Evolutionary conservation across 768 basidiomycete species (phyloP).

Genomic region (Dictyophora rubrovolvata): DNA sequence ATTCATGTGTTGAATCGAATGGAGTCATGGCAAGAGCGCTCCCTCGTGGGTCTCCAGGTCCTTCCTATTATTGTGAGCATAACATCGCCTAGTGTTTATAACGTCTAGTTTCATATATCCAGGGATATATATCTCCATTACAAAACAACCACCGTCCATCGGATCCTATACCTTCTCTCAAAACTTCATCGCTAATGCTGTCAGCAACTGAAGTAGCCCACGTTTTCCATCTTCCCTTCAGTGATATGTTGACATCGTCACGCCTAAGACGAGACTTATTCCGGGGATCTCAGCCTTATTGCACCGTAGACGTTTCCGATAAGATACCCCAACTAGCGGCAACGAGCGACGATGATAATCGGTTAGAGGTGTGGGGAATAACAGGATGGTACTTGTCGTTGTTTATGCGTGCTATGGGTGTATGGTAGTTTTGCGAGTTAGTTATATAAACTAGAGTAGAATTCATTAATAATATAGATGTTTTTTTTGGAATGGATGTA

Average conservation of each 20-base stretch:
- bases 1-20: conserved; percentile 60
- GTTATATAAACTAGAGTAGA: conserved; percentile 18
- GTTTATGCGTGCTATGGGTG: conserved; percentile 45
- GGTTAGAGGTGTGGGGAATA: conserved; percentile 70
- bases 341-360: conserved; percentile 35
- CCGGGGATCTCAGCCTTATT: conserved; percentile 39
- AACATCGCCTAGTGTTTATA: conserved; percentile 11
- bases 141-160: background rate
- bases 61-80: conserved; percentile 66
- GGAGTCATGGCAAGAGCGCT: conserved; percentile 47
- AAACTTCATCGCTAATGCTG: conserved; percentile 35
- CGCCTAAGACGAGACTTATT: conserved; percentile 46
- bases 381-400: conserved; percentile 74
- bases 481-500: background rate
- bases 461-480: conserved; percentile 3
- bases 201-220: conserved; percentile 58
- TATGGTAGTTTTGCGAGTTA: conserved; percentile 33
- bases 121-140: background rate
- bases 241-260: conserved; percentile 34
- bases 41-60: conserved; percentile 49
- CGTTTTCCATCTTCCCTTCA: conserved; percentile 62
- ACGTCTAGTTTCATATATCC: conserved; percentile 10
- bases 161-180: conserved; percentile 48
- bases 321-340: conserved; percentile 13
- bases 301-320: conserved; percentile 1